These are phyloP conservation scores for Huntiella decipiens DNA, from an alignment of 2,329 filamentous ascomycete genomes.

Conservation along the genomic window DNA sequence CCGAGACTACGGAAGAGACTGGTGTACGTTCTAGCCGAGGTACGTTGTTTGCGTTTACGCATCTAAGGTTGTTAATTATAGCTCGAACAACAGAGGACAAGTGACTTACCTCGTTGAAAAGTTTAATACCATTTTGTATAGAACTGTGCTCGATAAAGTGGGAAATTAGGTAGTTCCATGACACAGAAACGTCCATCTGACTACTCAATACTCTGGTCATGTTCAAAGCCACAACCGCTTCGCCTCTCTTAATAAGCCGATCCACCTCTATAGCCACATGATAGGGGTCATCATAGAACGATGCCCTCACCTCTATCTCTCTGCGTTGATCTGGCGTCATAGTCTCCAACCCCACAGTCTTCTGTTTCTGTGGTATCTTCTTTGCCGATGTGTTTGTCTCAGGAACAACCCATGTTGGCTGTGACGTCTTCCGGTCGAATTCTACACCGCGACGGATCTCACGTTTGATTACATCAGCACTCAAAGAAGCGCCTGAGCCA, in stretches of 20 bases:
- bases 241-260: slow-evolving; percentile 36
- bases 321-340: slow-evolving; percentile 6
- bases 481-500: background rate
- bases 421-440: slow-evolving; percentile 9
- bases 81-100: background rate
- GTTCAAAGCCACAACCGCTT: slow-evolving; percentile 46
- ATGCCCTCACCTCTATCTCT: background rate
- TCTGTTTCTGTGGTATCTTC: slow-evolving; percentile 1
- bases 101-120: slow-evolving; percentile 63
- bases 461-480: slow-evolving; percentile 8
- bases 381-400: background rate
- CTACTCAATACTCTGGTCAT: slow-evolving; percentile 53
- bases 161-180: slow-evolving; percentile 76
- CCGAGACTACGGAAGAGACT: slow-evolving; percentile 62
- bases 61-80: slow-evolving; percentile 36
- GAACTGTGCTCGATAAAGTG: slow-evolving; percentile 44
- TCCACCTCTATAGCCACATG: slow-evolving; percentile 52
- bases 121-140: slow-evolving; percentile 48
- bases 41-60: slow-evolving; percentile 76
- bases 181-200: slow-evolving; percentile 44
- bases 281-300: slow-evolving; percentile 47
- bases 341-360: background rate
- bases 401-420: slow-evolving; percentile 10
- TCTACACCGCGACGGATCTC: slow-evolving; percentile 8
- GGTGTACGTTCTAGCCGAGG: slow-evolving; percentile 69